A percentile compares a stretch with the other conserved stretches of the same genome.
These are phyloP conservation scores for Amanita subjunquillea DNA, from an alignment of 768 basidiomycete species.

Conservation along the genomic window DNA sequence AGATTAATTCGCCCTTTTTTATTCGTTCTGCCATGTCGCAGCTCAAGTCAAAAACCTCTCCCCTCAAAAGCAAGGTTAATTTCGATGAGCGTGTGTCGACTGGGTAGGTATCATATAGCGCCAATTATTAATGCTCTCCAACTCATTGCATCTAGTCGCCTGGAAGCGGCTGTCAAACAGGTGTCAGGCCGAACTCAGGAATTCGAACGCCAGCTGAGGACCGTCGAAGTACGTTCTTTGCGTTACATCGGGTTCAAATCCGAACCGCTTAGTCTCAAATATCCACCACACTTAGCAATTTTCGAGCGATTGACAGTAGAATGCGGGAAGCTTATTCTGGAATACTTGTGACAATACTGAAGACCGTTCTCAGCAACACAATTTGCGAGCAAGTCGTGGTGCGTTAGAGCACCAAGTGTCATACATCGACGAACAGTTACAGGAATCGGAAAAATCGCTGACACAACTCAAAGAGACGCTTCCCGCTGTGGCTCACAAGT, in stretches of 20 bases:
- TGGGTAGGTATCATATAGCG: not conserved
- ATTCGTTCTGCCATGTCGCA: conserved; percentile 9
- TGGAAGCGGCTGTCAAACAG: conserved; percentile 37
- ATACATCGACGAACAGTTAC: conserved; percentile 47
- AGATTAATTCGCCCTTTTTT: conserved; percentile 3
- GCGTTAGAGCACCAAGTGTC: conserved; percentile 52
- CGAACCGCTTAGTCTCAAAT: conserved; percentile 40
- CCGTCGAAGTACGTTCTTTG: conserved; percentile 37
- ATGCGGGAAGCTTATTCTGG: conserved; percentile 54
- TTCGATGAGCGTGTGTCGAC: conserved; percentile 13
- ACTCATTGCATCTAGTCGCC: conserved; percentile 19
- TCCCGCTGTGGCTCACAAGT: conserved; percentile 54
- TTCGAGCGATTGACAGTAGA: conserved; percentile 60
- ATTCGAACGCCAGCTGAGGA: conserved; percentile 50
- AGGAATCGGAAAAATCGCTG: conserved; percentile 49
- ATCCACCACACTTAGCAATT: conserved; percentile 63
- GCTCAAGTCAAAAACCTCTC: conserved; percentile 5
- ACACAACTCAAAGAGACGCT: conserved; percentile 46
- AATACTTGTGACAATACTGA: conserved; percentile 15
- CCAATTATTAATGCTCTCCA: not conserved
- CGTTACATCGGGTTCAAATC: not conserved
- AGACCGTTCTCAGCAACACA: conserved; percentile 33
- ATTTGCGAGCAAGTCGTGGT: conserved; percentile 47
- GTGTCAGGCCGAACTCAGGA: conserved; percentile 35
- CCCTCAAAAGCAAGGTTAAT: conserved; percentile 5